Evolutionary conservation across 441 rosid species (phyloP), one percentile per base, ranked within the genome.

Genomic region (Flueggea neowawraea): DNA sequence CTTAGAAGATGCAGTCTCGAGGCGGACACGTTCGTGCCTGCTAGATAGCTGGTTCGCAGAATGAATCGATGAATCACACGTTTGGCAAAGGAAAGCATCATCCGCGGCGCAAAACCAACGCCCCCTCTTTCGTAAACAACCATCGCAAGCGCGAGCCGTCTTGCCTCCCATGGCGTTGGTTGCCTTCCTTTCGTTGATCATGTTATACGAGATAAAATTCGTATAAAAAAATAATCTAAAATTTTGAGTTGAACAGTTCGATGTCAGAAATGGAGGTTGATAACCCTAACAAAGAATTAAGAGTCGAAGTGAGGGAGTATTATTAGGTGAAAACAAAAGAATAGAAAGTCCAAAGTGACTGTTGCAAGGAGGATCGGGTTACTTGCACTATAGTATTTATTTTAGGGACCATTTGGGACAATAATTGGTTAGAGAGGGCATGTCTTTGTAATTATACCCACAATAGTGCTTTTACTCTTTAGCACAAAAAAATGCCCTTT

Each of bases 81-180:
- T 72, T 60, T 82, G 85, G 75, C 95, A 90, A 61, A 88, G 89
- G 69, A 90, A 90, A 45, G 97, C 97, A 52, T 86, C 93, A 12
- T 90, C 97, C 0, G 92, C 85, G 0, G 75, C 76, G 31, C 97
- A 88, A 60, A 77, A 88, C 95, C 87, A 86, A 17, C 91, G 78
- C 4, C 93, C 95, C 14, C 84, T 75, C 68, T 80, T 77, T 47
- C 68, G 57, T 16, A 78, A 17, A 69, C 95, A 90, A 60, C 85
- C 67, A 4, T 88, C 95, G 53, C 97, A 90, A 45, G 86, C 76
- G 58, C 89, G 73, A 2, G 80, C 87, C 6, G 84, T 75, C 77
- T 68, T 90, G 54, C 82, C 82, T 32, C 85, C 68, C 31, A 64
- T 61, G 57, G 83, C 81, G 58, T 76, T 79, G 10, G 87, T 73